These are phyloP conservation scores for Kuraishia hungarica DNA, from an alignment of 805 yeast species.

Conservation along the genomic window DNA sequence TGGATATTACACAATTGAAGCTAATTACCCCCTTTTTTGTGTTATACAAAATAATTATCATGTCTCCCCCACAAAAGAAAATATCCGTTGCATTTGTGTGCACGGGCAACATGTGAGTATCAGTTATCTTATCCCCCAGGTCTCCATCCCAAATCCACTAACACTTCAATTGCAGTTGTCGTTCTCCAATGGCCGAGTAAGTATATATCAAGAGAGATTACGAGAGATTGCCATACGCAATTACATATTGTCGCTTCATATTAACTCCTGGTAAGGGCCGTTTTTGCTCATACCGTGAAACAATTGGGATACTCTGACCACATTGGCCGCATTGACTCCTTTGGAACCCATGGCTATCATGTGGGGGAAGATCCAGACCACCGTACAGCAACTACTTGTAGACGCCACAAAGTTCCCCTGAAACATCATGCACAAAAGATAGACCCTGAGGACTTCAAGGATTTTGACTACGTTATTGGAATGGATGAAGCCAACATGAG, in stretches of 20 bases:
- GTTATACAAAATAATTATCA: no score
- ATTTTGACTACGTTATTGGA: slow-evolving; percentile 61
- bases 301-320: slow-evolving; percentile 31
- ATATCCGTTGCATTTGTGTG: slow-evolving; percentile 83
- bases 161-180: slow-evolving; percentile 43
- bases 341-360: slow-evolving; percentile 84
- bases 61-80: not conserved
- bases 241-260: no score
- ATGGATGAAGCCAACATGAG: slow-evolving; percentile 59
- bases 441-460: slow-evolving; percentile 34
- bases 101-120: slow-evolving; percentile 73
- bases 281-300: slow-evolving; percentile 59
- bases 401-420: slow-evolving; percentile 64
- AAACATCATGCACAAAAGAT: slow-evolving; percentile 72
- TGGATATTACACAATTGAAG: no score
- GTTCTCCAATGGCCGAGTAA: slow-evolving; percentile 94
- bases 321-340: slow-evolving; percentile 68
- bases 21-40: no score
- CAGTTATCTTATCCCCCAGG: not conserved
- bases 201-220: slow-evolving; percentile 7
- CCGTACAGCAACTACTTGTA: slow-evolving; percentile 62
- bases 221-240: no score
- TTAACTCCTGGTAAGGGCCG: slow-evolving; percentile 36
- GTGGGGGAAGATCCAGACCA: slow-evolving; percentile 76
- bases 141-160: slow-evolving; percentile 2